Base-by-base conservation (phyloP, 2,329 filamentous ascomycete genomes). In the Cercospora sp. region DNA sequence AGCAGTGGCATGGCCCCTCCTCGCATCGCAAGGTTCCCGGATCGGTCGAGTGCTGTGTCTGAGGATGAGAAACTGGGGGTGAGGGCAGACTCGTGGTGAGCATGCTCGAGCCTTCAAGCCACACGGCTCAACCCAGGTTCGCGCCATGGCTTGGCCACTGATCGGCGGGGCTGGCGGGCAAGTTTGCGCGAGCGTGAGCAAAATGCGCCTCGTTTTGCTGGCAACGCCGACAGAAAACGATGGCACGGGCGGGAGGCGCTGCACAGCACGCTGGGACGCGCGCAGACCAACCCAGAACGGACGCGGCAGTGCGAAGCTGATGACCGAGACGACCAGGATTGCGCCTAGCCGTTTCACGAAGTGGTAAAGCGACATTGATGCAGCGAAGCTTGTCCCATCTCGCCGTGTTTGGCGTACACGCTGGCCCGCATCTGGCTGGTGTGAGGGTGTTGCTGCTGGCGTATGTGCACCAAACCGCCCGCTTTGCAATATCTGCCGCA, bases 311-410 rank as follows among this genome's bases (percentile, higher is more conserved):
- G 30, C 30, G 53, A 30, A 16, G 53, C 26, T 30, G 53, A 30
- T 42, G 61, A 33, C 28, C 48, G 18, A 8, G 1, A 18, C 30
- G 45, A 57, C 62, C 62, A 33, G 62, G 62, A 64, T 64, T 12
- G 20, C 62, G n/a, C 45, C 51, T 64, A 55, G 62, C n/a, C 36
- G 62, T 64, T 64, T 64, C 62, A 64, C 36, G 28, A 39, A 42
- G 26, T 58, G 62, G 33, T 16, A 64, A 72, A 72, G 71, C 71
- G 71, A 71, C 62, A 69, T 67, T 72, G 61, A 55, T 67, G 67
- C 67, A 63, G 69, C 70, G 62, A 68, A 67, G 67, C 67, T 70
- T 69, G 67, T 70, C 65, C 65, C 63, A 66, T 69, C 58, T 61
- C 58, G 66, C 61, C 60, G 67, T 63, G 64, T 66, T 36, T 57